phyloP scores from a whole-genome alignment of 495 filamentous ascomycete species.

The Choiromyces venosus region DNA sequence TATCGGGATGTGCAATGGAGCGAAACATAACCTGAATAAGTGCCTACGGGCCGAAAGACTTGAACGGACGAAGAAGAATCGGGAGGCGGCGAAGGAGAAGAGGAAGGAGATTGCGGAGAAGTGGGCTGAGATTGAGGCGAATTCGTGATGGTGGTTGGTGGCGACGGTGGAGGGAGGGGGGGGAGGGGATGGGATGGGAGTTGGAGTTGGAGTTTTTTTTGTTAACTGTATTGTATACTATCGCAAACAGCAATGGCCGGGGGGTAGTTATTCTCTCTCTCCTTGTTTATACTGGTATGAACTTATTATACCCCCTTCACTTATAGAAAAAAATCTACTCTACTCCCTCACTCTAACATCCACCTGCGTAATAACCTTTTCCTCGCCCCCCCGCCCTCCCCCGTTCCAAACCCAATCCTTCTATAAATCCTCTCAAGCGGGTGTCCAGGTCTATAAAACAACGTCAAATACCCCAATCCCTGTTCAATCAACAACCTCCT shows the following conservation, averaged over 20 bases:
- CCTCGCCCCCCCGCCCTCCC: not conserved
- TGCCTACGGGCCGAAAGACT: conserved; percentile 75
- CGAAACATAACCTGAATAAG: conserved; percentile 71
- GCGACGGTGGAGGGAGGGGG: not conserved
- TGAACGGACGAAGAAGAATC: conserved; percentile 69
- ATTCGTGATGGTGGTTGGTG: conserved; percentile 48
- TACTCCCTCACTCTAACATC: too few species aligned
- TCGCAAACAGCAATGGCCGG: not conserved
- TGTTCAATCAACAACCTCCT: not conserved
- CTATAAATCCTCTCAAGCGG: conserved; percentile 3
- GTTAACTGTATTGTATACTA: conserved; percentile 3
- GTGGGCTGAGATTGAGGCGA: conserved; percentile 80
- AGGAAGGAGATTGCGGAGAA: conserved; percentile 60
- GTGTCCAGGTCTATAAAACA: conserved; percentile 3
- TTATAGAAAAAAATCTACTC: not conserved
- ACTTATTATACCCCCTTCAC: not conserved
- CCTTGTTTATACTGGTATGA: not conserved
- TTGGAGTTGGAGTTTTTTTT: not conserved
- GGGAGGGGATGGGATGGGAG: not conserved
- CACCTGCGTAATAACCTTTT: not conserved
- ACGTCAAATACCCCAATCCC: conserved; percentile 12
- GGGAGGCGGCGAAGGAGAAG: conserved; percentile 64
- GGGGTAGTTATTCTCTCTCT: not conserved
- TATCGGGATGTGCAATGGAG: conserved; percentile 79
- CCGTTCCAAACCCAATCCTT: conserved; percentile 6